phyloP scores from a whole-genome alignment of 2,329 filamentous ascomycete species.

The Pseudogymnoascus sp. region DNA sequence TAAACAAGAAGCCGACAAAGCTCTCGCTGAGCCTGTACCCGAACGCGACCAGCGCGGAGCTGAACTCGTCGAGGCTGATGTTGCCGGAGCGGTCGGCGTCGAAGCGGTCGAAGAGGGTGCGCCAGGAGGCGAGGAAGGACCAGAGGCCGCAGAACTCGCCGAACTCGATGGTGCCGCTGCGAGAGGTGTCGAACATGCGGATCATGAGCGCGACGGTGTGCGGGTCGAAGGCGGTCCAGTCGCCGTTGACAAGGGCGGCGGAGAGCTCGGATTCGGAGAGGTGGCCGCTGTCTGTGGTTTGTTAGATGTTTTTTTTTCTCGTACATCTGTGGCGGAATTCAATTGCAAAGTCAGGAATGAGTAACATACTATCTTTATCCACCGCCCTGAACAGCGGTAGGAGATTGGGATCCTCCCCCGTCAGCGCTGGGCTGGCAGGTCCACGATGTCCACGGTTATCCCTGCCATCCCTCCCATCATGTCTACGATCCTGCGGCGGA shows the following conservation, averaged over 20 bases:
- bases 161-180: conserved; percentile 82
- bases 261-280: conserved; percentile 81
- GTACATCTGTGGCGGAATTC: too few species aligned
- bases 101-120: conserved; percentile 89
- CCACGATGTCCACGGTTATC: neutral
- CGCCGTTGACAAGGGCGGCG: conserved; percentile 87
- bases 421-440: neutral
- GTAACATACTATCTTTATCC: conserved; percentile 68
- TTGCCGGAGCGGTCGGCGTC: conserved; percentile 80
- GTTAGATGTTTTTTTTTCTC: neutral
- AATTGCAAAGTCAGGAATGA: too few species aligned
- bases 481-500: neutral
- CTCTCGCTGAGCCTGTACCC: conserved; percentile 79
- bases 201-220: conserved; percentile 99
- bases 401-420: conserved; percentile 57
- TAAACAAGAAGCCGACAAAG: conserved; percentile 80
- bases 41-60: conserved; percentile 83
- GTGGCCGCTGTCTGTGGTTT: conserved; percentile 57
- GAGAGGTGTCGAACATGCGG: conserved; percentile 95
- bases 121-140: conserved; percentile 93
- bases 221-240: conserved; percentile 87
- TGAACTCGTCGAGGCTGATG: conserved; percentile 81
- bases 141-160: conserved; percentile 94
- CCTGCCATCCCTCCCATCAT: neutral
- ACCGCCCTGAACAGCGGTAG: conserved; percentile 84